Conservation (phyloP, 495 filamentous ascomycete species). For the Talaromyces nanjingensis region DNA sequence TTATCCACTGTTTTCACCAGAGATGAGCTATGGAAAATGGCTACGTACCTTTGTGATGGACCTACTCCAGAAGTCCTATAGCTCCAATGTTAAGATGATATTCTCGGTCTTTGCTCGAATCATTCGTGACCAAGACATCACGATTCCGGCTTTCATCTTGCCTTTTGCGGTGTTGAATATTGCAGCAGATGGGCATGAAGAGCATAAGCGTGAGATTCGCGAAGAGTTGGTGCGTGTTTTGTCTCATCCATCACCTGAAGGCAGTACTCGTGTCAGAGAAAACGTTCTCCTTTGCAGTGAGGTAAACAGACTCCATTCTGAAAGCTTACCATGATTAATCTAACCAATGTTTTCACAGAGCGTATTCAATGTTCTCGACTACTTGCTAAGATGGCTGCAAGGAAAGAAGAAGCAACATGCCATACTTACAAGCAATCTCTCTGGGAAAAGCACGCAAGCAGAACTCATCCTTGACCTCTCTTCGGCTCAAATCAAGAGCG, state of each 20-base stretch:
- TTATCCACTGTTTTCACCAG: conserved; percentile 70
- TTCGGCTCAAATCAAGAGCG: conserved; percentile 48
- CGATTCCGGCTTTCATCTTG: conserved; percentile 76
- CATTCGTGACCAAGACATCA: conserved; percentile 73
- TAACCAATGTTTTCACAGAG: conserved; percentile 45
- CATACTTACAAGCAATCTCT: conserved; percentile 26
- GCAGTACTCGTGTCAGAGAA: conserved; percentile 51
- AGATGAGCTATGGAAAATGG: conserved; percentile 69
- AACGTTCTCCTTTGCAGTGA: conserved; percentile 75
- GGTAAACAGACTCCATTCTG: conserved; percentile 37
- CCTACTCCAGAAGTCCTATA: conserved; percentile 65
- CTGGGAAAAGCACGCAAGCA: conserved; percentile 30
- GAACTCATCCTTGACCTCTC: conserved; percentile 34
- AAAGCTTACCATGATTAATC: not conserved
- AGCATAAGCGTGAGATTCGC: conserved; percentile 59
- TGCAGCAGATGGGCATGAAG: conserved; percentile 59
- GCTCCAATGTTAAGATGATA: conserved; percentile 57
- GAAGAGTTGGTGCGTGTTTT: conserved; percentile 67
- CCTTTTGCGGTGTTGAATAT: conserved; percentile 79
- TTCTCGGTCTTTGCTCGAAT: conserved; percentile 76
- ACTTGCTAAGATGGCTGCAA: conserved; percentile 83
- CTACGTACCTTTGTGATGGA: conserved; percentile 72
- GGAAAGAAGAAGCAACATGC: conserved; percentile 58
- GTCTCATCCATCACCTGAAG: conserved; percentile 46
- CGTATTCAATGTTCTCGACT: conserved; percentile 85